Conservation (phyloP, 169 alveolate species). For the Fabrea salina region DNA sequence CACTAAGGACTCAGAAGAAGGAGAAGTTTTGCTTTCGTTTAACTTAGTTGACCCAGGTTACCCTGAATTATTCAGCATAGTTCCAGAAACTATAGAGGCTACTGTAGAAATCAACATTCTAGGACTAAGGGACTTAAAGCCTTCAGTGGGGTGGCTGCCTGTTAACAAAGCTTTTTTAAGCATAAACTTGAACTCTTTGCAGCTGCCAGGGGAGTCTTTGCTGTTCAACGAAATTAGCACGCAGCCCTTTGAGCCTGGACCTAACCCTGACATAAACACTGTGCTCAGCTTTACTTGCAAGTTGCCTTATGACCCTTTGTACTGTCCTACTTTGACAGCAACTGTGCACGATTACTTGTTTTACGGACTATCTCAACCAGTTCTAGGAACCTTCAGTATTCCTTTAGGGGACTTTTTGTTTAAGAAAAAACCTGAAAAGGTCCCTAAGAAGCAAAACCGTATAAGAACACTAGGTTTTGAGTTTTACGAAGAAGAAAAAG, state of each 20-base stretch:
- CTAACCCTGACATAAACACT: conserved; percentile 73
- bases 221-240: conserved; percentile 55
- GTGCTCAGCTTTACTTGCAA: conserved; percentile 55
- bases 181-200: conserved; percentile 61
- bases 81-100: conserved; percentile 34
- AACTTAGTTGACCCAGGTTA: background rate
- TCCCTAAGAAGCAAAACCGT: background rate
- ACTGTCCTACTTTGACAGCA: conserved; percentile 62
- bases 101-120: conserved; percentile 67
- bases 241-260: conserved; percentile 71
- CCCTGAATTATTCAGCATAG: background rate
- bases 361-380: conserved; percentile 61
- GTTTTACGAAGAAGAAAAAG: background rate
- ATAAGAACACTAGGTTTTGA: background rate
- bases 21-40: conserved; percentile 31
- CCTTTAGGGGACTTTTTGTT: conserved; percentile 39
- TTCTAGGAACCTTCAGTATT: conserved; percentile 52
- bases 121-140: conserved; percentile 71
- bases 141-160: conserved; percentile 71
- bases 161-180: conserved; percentile 76
- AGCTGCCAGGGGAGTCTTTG: conserved; percentile 48
- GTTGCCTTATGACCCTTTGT: conserved; percentile 65
- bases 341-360: conserved; percentile 73
- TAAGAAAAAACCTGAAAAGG: background rate
- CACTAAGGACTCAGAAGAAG: conserved; percentile 16